Evolutionary conservation across 2,329 filamentous ascomycete genomes (phyloP), one percentile per base, ranked within the genome.

Genomic region (Colletotrichum echinochloae): DNA sequence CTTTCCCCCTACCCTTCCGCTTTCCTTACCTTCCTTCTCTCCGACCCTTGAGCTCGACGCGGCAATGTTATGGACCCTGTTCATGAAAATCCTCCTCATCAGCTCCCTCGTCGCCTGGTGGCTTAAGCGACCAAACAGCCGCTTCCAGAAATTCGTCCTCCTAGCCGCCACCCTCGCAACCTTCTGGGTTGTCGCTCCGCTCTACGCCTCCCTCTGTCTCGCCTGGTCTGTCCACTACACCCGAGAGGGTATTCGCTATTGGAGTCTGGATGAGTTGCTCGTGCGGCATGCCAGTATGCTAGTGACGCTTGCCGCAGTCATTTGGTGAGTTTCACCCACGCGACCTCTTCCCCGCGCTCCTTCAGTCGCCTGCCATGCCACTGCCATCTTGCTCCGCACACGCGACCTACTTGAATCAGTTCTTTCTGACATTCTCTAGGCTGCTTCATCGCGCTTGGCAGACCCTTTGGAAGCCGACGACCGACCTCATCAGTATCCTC

Each of bases 381-480:
- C 41, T 64, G 9, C 44, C 23, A 7, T 12, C 23, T 30, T 16
- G 28, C 14, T 23, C 16, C n/a, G 63, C 60, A 14, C 46, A 52
- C 57, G 48, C 44, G 65, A 70, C 33, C 35, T 35, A 12, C 59
- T 6, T 18, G 26, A n/a, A 14, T 37, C 5, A 26, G 23, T 30
- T 30, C 54, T 26, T 51, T 23, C 65, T 46, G 46, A 20, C 57
- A 49, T 37, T 12, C 28, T 65, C 26, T 64, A 96, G 94, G 94
- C 88, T 97, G 72, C 86, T 94, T 70, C 92, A 93, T 79, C 91
- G 96, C 78, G 93, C 94, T 72, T 94, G 92, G 83, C 93, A 95
- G 79, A 96, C 97, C 46, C 87, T 98, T 64, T 92, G 93, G 82
- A 97, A 95, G 76, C 94, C 95, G 30, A 94, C 97, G 66, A 93